Evolutionary conservation across 2,329 filamentous ascomycete genomes (phyloP), one percentile per base, ranked within the genome.

Genomic region (Alternaria sp.): DNA sequence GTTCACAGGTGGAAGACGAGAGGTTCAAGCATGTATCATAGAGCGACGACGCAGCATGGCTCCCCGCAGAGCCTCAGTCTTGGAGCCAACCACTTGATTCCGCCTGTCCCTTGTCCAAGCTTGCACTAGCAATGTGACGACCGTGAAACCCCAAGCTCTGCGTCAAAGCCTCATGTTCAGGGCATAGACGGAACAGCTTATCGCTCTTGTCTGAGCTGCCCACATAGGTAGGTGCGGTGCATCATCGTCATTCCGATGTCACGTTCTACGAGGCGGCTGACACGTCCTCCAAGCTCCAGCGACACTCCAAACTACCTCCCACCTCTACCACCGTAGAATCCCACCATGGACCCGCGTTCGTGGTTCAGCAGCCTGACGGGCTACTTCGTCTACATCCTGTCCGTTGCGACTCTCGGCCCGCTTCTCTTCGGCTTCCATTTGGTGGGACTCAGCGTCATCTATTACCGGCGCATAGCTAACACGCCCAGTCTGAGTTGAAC

Each of bases 371-470:
- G 79, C 72, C 75, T 93, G 56, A 95, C 92, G 36, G 83, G 87
- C 5, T 96, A 93, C 79, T 87, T 98, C 70, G 75, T 95, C 72
- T 87, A 92, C 73, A 81, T 95, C 47, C 86, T 98, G 56, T 81
- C 88, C 61, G 84, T 94, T 60, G 88, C 91, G 43, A 96, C 93
- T 0, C 81, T 97, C 18, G 95, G 94, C 0, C 93, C 95, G 2
- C 86, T 98, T 44, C 93, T 97, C 73, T 99, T 97, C 76, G 95
- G 95, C 64, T 97, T 92, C 80, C 94, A 98, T 79, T 80, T 98
- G 76, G 93, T 95, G 85, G 74, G 65, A 73, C 38, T 12, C 30
- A 44, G 38, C 56, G 18, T 30, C n/a, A 51, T 26, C 44, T 54
- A 8, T 32, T 8, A 43, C 51, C 26, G 18, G 26, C 57, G 43